Base-by-base conservation (phyloP, 2,329 filamentous ascomycete species). In the Pseudopithomyces maydicus region DNA sequence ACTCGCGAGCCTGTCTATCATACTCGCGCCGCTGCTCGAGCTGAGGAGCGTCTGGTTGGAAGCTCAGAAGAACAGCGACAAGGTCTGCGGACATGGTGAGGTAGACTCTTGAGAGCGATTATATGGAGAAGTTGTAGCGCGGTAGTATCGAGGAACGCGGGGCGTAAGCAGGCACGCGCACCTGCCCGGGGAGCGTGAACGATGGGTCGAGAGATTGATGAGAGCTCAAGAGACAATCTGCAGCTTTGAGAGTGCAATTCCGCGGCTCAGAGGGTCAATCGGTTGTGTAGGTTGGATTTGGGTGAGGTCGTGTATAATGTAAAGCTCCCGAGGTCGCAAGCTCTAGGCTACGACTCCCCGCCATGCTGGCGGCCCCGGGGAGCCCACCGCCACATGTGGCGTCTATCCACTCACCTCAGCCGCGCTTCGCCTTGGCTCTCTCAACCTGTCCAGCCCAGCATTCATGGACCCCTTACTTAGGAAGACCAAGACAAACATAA, bases 21-120 rank as follows among this genome's bases (percentile, higher is more conserved):
- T 80, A 79, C 23, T 78, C 74, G 45, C 74, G 68, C 35, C 64
- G 74, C 55, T 72, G 60, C 26, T 66, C 68, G 10, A 78, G 46
- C 43, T 72, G 65, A 33, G 65, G 62, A 4, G 62, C 58, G 15
- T 73, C 67, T 22, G 71, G 69, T 59, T 74, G 77, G 57, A 79
- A 80, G 23, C 70, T 63, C 26, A 72, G 57, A 19, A 74, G 57
- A 6, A 66, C 19, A 23, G 51, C 63, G 51, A 69, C 54, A n/a
- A 74, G 58, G n/a, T 73, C 72, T 42, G 61, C 61, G 36, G 72
- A 58, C 72, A 76, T 75, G 15, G 19, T 20, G 32, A 7, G 2
- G 45, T 4, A 36, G 19, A 19, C n/a, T 12, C 1, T 32, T n/a
- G 10, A 11, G 11, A 32, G n/a, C 14, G 14, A 20, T 43, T 20